Base-by-base conservation (phyloP, 495 filamentous ascomycete genomes). In the Amorphotheca resinae region DNA sequence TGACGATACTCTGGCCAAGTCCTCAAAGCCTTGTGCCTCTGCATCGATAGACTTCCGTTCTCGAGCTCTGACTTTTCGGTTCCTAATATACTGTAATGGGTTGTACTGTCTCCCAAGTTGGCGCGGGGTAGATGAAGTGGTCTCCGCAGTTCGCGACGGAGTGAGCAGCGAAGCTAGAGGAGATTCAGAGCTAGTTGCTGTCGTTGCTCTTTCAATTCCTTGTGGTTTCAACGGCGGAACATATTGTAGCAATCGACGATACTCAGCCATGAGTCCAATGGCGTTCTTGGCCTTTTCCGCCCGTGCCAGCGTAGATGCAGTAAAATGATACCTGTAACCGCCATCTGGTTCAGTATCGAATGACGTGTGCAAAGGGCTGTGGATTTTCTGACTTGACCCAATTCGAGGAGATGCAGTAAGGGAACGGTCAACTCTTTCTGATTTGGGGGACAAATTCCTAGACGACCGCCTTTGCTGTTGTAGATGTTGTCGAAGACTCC, bases 61-160 rank as follows among this genome's bases (percentile, higher is more conserved):
- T 20, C 84, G 69, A 40, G 79, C 77, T 38, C 88, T 72, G 3
- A 88, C 69, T 48, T 84, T 82, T 17, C 87, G 71, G 52, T 95
- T 93, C 15, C 88, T 76, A 37, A 94, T 79, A 51, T 77, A 80
- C 54, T 95, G 88, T 17, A 95, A 66, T 4, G 87, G 88, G 56
- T 95, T 89, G 52, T 94, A 94, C 1, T 57, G 51, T 37, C 87
- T 74, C 20, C 77, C 76, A 26, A 76, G 50, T 14, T 41, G 53
- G 30, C 57, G 49, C 0, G 16, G 22, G 15, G 38, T 26, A 5
- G 16, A 9, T 4, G 37, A 11, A 25, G 46, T 44, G 14, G 36
- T 34, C 5, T 9, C 31, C 15, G 12, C 38, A 42, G 20, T 38
- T 30, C 14, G 44, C 38, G 22, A 26, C 22, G 20, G 36, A 37